Evolutionary conservation across 805 yeast genomes (phyloP).

Genomic region (Kuraishia cidri): DNA sequence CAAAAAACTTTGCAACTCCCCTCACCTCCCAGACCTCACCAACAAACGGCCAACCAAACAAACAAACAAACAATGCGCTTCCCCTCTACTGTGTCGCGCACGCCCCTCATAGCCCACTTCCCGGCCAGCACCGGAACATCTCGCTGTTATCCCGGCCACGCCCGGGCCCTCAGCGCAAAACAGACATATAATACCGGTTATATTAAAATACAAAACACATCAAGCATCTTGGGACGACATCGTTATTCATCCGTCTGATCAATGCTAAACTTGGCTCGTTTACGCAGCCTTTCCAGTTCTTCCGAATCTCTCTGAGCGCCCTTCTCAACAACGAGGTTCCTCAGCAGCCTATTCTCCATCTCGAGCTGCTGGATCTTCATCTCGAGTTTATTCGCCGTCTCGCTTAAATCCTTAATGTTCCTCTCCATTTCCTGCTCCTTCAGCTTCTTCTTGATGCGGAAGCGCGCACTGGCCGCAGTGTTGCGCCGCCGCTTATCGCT

Average conservation of each 20-base stretch:
- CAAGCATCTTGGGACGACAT: too few species aligned
- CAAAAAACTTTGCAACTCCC: too few species aligned
- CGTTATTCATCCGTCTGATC: background rate
- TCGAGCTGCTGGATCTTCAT: slow-evolving; percentile 74
- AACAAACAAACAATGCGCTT: too few species aligned
- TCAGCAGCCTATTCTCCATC: slow-evolving; percentile 85
- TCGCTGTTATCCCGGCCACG: too few species aligned
- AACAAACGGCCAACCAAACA: too few species aligned
- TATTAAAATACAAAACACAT: too few species aligned
- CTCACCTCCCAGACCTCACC: too few species aligned
- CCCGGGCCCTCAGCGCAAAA: too few species aligned
- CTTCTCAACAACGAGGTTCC: slow-evolving; percentile 77
- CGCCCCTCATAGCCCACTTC: too few species aligned
- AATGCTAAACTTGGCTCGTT: slow-evolving; percentile 28
- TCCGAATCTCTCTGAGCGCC: slow-evolving; percentile 47
- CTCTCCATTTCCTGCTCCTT: slow-evolving; percentile 53
- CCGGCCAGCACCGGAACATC: too few species aligned
- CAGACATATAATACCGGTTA: too few species aligned
- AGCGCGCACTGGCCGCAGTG: slow-evolving; percentile 60
- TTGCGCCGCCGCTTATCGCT: slow-evolving; percentile 55
- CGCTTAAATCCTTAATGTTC: slow-evolving; percentile 42
- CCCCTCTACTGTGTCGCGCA: too few species aligned
- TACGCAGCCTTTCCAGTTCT: slow-evolving; percentile 42
- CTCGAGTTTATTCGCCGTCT: slow-evolving; percentile 57
- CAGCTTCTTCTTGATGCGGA: slow-evolving; percentile 51